Base-by-base conservation (phyloP, 176 grass and related monocot genomes). In the Leersia perrieri region DNA sequence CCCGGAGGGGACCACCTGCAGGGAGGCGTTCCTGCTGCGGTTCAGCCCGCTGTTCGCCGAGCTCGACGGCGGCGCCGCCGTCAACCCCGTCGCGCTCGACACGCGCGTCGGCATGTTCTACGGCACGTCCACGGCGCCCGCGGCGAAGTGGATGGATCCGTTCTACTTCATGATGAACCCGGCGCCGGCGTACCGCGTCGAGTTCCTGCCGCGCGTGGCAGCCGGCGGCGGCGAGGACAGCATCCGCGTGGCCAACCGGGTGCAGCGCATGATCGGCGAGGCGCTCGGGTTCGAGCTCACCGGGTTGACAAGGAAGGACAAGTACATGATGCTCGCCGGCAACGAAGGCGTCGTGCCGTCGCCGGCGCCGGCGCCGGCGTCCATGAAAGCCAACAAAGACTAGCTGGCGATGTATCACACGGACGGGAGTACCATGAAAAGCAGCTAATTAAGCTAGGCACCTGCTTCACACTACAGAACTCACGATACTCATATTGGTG, bases 1-100 rank as follows among this genome's bases (percentile, higher is more conserved):
- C 83, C 93, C 93, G 3, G 90, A 97, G 76, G 93, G 93, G 12
- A 96, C 93, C 3, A 97, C 93, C 3, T 97, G 93, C 78, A 70
- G 93, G 25, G 93, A 97, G 72, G 66, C 70, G 18, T 92, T 86
- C 71, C 80, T 97, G 33, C 75, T 97, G 11, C 76, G 90, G 22
- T 88, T 92, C 88, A 92, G 93, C 84, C 93, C 88, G 9, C 87
- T 97, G 51, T 90, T 85, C 66, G 61, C 88, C 7, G 90, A 92
- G 82, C 72, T 92, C 31, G 79, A 45, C 14, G 72, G 31, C 11
- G 79, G 58, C 14, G 72, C 35, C 11, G 90, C 26, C 35, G 87
- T 89, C 18, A 82, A 76, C 53, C 86, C 94, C 6, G 88, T 93
- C 11, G 90, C 90, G 31, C 74, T 93, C 23, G 66, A 62, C 66